Evolutionary conservation across 1,139 yeast species (phyloP).

Genomic region (Nakaseomyces bracarensis): DNA sequence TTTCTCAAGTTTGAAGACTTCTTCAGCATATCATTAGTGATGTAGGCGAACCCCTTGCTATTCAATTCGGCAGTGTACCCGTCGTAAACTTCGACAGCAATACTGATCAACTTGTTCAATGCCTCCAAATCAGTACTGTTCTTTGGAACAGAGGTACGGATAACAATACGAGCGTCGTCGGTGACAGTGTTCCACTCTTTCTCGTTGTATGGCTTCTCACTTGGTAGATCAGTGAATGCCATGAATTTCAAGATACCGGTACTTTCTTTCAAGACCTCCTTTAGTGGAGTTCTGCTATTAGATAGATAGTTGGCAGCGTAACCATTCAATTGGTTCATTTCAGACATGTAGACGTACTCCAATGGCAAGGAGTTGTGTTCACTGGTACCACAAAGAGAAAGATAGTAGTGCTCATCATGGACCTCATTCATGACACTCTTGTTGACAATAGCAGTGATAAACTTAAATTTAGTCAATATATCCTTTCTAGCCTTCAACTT

Average conservation of each 20-base stretch:
- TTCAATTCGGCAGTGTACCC: slow-evolving; percentile 35
- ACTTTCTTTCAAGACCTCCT: slow-evolving; percentile 43
- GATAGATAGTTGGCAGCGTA: slow-evolving; percentile 41
- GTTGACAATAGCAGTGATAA: slow-evolving; percentile 76
- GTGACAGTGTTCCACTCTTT: slow-evolving; percentile 36
- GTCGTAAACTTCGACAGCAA: slow-evolving; percentile 34
- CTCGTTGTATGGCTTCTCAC: slow-evolving; percentile 51
- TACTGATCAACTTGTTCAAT: slow-evolving; percentile 30
- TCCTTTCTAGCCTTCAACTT: slow-evolving; percentile 16
- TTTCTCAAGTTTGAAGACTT: slow-evolving; percentile 55
- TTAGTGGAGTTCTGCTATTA: slow-evolving; percentile 33
- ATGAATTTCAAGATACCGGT: slow-evolving; percentile 52
- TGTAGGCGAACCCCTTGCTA: slow-evolving; percentile 27
- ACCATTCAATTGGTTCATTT: slow-evolving; percentile 72
- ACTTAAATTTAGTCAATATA: slow-evolving; percentile 37
- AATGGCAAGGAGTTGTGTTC: slow-evolving; percentile 60
- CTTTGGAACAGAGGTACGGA: slow-evolving; percentile 24
- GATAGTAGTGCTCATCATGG: slow-evolving; percentile 69
- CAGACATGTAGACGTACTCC: slow-evolving; percentile 83
- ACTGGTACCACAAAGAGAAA: slow-evolving; percentile 75
- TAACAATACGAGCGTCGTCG: slow-evolving; percentile 43
- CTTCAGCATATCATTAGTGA: slow-evolving; percentile 54
- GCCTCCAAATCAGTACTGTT: slow-evolving; percentile 18
- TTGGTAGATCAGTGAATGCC: slow-evolving; percentile 77
- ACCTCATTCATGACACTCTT: slow-evolving; percentile 72